These are phyloP conservation scores for Mucor irregularis DNA, from an alignment of 371 early-diverging fungal species.

Conservation along the genomic window DNA sequence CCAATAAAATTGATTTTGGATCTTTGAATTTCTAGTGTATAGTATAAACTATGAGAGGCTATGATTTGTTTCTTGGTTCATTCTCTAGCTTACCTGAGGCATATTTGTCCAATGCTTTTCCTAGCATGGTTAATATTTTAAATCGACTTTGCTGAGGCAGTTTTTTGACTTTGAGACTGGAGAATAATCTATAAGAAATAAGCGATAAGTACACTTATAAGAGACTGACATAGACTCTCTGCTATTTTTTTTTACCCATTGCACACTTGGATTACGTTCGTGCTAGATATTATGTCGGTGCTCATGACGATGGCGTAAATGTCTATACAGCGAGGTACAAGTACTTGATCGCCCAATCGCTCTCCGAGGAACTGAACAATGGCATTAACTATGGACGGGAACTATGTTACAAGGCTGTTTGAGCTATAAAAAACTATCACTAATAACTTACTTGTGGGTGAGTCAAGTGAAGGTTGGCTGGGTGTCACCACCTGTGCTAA, in stretches of 20 bases:
- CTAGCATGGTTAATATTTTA: constrained; percentile 22
- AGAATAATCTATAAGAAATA: constrained; percentile 15
- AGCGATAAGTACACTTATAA: background rate
- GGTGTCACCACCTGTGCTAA: constrained; percentile 32
- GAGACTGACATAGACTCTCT: too few relatives aligned
- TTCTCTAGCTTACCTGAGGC: constrained; percentile 16
- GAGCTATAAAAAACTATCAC: too few relatives aligned
- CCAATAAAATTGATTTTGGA: constrained; percentile 64
- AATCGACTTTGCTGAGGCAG: constrained; percentile 22
- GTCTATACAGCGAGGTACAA: constrained; percentile 14
- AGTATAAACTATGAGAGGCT: background rate
- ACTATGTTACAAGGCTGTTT: background rate
- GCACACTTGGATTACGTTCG: constrained; percentile 12
- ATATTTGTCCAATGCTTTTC: constrained; percentile 20
- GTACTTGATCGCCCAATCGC: background rate
- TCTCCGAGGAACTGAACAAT: constrained; percentile 14
- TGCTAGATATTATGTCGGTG: constrained; percentile 9
- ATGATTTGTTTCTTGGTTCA: background rate
- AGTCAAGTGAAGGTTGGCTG: constrained; percentile 23
- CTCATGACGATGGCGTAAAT: constrained; percentile 13
- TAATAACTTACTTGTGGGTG: constrained; percentile 20
- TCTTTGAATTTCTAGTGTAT: constrained; percentile 19
- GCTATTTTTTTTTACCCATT: constrained; percentile 7
- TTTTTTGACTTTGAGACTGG: constrained; percentile 17
- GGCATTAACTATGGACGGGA: constrained; percentile 7